These are phyloP conservation scores for Tephrocybe sp. DNA, from an alignment of 768 basidiomycete species.

Conservation along the genomic window DNA sequence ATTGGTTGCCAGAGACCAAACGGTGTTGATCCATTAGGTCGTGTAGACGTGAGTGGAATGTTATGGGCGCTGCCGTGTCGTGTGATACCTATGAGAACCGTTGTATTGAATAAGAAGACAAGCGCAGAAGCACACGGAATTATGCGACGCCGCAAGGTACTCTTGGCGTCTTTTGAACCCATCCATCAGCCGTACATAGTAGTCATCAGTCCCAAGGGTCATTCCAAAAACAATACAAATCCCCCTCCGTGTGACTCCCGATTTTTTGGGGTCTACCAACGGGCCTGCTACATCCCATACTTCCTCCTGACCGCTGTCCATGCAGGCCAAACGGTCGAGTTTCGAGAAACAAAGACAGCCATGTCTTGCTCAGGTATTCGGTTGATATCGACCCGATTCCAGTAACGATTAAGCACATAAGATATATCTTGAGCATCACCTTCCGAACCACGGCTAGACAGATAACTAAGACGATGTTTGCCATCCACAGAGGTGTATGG, in stretches of 20 bases:
- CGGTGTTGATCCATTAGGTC: neutral
- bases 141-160: slow-evolving; percentile 6
- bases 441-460: slow-evolving; percentile 63
- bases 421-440: slow-evolving; percentile 77
- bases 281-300: slow-evolving; percentile 53
- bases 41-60: neutral
- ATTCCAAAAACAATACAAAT: neutral
- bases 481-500: slow-evolving; percentile 12
- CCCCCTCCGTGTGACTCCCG: neutral
- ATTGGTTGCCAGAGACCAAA: neutral
- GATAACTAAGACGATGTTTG: no score
- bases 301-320: slow-evolving; percentile 78
- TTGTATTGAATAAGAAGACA: neutral
- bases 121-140: slow-evolving; percentile 6
- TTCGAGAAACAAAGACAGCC: slow-evolving; percentile 66
- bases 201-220: neutral
- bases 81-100: neutral
- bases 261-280: slow-evolving; percentile 2
- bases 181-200: slow-evolving; percentile 1
- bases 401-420: slow-evolving; percentile 70
- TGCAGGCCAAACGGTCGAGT: slow-evolving; percentile 62
- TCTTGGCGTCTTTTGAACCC: slow-evolving; percentile 9
- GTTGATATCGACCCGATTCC: slow-evolving; percentile 84
- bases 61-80: neutral
- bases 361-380: slow-evolving; percentile 86